Percentiles rank a stretch among this genome's conserved stretches.
These are phyloP conservation scores for Neotropicomus parvogracilis DNA, from an alignment of 1,284 basidiomycete species.

Conservation along the genomic window DNA sequence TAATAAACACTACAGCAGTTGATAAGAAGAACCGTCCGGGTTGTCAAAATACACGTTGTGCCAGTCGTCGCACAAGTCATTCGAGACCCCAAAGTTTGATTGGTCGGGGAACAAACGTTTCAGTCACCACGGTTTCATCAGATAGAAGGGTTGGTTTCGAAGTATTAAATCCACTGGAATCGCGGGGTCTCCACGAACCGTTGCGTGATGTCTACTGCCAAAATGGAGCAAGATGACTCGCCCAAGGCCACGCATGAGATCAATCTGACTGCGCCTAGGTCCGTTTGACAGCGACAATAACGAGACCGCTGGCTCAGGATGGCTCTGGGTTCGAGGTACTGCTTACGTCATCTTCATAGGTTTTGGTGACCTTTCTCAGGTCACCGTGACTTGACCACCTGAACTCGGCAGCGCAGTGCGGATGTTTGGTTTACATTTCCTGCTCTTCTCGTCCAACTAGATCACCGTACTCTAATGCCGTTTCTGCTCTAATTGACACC, in stretches of 20 bases:
- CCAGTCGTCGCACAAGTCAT: neutral
- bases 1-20: neutral
- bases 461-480: slow-evolving; percentile 30
- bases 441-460: slow-evolving; percentile 37
- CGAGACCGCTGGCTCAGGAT: neutral
- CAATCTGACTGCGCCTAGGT: too few species aligned
- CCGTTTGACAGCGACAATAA: slow-evolving; percentile 11
- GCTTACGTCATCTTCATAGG: slow-evolving; percentile 23
- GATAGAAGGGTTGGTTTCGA: neutral
- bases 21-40: neutral
- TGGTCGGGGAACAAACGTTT: neutral
- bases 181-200: neutral
- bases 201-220: neutral
- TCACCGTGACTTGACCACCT: too few species aligned
- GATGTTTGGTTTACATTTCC: slow-evolving; percentile 25
- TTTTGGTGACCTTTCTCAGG: slow-evolving; percentile 16
- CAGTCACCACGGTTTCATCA: neutral
- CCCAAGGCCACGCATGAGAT: neutral
- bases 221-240: slow-evolving; percentile 14
- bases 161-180: slow-evolving; percentile 1
- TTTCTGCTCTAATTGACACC: slow-evolving; percentile 24
- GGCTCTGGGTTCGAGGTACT: slow-evolving; percentile 21
- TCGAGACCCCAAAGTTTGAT: neutral
- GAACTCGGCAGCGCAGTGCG: slow-evolving; percentile 19
- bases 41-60: too few species aligned